A percentile compares a stretch with the other conserved stretches of the same genome.
Evolutionary conservation across 352 stramenopile genomes (phyloP).

Genomic region (Phytophthora sp.): DNA sequence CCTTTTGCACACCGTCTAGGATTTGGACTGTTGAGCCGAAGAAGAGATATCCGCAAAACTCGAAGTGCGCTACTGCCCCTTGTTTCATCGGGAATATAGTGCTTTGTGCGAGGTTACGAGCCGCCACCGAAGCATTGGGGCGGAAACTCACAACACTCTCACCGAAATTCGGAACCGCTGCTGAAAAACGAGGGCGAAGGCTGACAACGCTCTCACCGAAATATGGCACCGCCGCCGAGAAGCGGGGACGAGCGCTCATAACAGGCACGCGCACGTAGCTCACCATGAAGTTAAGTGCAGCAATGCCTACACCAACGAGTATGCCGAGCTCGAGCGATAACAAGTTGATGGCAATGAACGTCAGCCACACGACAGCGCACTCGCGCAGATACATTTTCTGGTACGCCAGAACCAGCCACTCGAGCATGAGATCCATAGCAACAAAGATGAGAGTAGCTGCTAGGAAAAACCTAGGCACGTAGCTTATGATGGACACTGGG

Average conservation of each 20-base stretch:
- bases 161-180: conserved; percentile 45
- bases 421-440: conserved; percentile 95
- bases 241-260: conserved; percentile 48
- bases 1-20: conserved; percentile 70
- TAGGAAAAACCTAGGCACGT: conserved; percentile 97
- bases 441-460: conserved; percentile 97
- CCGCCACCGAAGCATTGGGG: conserved; percentile 30
- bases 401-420: conserved; percentile 93
- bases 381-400: conserved; percentile 84
- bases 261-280: conserved; percentile 70
- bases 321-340: conserved; percentile 96
- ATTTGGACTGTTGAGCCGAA: conserved; percentile 81
- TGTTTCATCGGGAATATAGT: conserved; percentile 57
- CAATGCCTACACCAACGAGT: conserved; percentile 87
- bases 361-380: conserved; percentile 91
- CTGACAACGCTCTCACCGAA: conserved; percentile 48
- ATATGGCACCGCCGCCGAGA: conserved; percentile 41
- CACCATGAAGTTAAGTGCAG: conserved; percentile 81
- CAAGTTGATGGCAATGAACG: conserved; percentile 94
- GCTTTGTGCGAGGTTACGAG: conserved; percentile 46
- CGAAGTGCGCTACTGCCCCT: conserved; percentile 67
- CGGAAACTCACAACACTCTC: conserved; percentile 22
- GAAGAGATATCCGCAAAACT: conserved; percentile 84
- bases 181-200: conserved; percentile 49
- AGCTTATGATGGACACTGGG: conserved; percentile 93